Evolutionary conservation across 306 rosid species (phyloP).

Genomic region (Lathyrus tuberosus): DNA sequence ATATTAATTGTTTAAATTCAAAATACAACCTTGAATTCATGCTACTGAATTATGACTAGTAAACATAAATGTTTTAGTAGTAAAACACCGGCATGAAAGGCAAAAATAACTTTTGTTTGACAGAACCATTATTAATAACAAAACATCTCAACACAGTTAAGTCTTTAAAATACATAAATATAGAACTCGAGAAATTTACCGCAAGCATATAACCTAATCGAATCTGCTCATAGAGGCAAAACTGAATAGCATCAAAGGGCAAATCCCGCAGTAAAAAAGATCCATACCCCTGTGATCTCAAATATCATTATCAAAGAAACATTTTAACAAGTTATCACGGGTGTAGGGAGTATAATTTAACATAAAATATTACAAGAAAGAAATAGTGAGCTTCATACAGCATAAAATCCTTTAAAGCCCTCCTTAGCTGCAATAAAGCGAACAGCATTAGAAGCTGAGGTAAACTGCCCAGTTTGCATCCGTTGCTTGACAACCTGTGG

Average conservation of each 20-base stretch:
- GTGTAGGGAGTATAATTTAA: slow-evolving; percentile 11
- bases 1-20: neutral
- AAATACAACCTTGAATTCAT: neutral
- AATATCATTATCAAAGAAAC: slow-evolving; percentile 30
- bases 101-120: slow-evolving; percentile 8
- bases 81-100: neutral
- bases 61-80: slow-evolving; percentile 8
- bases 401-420: slow-evolving; percentile 89
- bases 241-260: slow-evolving; percentile 95
- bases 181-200: slow-evolving; percentile 54
- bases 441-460: slow-evolving; percentile 82
- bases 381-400: slow-evolving; percentile 52
- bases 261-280: slow-evolving; percentile 85
- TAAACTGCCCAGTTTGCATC: slow-evolving; percentile 94
- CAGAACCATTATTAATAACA: neutral
- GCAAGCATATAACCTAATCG: slow-evolving; percentile 81
- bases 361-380: slow-evolving; percentile 23
- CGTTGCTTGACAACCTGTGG: slow-evolving; percentile 95
- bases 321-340: slow-evolving; percentile 11
- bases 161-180: slow-evolving; percentile 15
- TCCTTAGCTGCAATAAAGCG: slow-evolving; percentile 76
- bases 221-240: slow-evolving; percentile 95
- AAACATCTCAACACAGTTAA: slow-evolving; percentile 9
- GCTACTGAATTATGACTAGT: slow-evolving; percentile 8
- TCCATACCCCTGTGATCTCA: slow-evolving; percentile 75